A percentile compares a stretch with the other conserved stretches of the same genome.
Evolutionary conservation across 805 yeast genomes (phyloP).

Genomic region (Yarrowia porcina): DNA sequence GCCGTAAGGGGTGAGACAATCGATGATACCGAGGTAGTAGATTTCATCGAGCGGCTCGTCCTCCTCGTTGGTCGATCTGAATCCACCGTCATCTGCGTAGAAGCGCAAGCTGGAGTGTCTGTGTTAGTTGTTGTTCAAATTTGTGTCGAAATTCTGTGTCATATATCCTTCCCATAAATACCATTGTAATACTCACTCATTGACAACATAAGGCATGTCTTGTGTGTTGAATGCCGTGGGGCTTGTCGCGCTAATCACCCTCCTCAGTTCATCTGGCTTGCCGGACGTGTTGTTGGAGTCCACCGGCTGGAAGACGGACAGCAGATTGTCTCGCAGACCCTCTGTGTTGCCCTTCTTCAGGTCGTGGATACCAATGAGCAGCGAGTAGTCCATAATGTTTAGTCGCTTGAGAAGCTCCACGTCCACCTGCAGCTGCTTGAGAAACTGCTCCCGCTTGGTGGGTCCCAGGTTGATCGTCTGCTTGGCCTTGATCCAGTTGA

Average conservation of each 20-base stretch:
- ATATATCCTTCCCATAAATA: background rate
- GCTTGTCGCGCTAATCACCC: slow-evolving; percentile 36
- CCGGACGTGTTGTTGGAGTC: slow-evolving; percentile 27
- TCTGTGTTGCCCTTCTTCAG: slow-evolving; percentile 40
- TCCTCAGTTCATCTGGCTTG: slow-evolving; percentile 36
- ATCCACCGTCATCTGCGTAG: slow-evolving; percentile 82
- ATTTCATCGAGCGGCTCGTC: slow-evolving; percentile 62
- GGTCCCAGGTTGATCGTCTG: slow-evolving; percentile 76
- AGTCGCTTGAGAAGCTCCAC: slow-evolving; percentile 66
- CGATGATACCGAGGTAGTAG: slow-evolving; percentile 91
- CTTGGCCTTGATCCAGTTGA: slow-evolving; percentile 75
- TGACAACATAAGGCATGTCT: slow-evolving; percentile 21
- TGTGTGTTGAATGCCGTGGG: slow-evolving; percentile 37
- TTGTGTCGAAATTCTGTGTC: background rate
- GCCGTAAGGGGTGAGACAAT: slow-evolving; percentile 67
- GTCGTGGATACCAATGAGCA: slow-evolving; percentile 85
- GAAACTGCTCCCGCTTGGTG: slow-evolving; percentile 52
- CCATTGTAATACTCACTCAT: slow-evolving; percentile 6
- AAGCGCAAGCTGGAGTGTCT: slow-evolving; percentile 45
- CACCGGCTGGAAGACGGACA: slow-evolving; percentile 40
- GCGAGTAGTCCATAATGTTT: slow-evolving; percentile 94
- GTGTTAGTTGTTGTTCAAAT: background rate
- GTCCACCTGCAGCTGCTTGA: slow-evolving; percentile 71
- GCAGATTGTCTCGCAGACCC: slow-evolving; percentile 38
- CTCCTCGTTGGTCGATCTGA: slow-evolving; percentile 62